These are phyloP conservation scores for Chloranthus sessilifolius DNA, from an alignment of 164 flowering plant genomes.

Conservation along the genomic window DNA sequence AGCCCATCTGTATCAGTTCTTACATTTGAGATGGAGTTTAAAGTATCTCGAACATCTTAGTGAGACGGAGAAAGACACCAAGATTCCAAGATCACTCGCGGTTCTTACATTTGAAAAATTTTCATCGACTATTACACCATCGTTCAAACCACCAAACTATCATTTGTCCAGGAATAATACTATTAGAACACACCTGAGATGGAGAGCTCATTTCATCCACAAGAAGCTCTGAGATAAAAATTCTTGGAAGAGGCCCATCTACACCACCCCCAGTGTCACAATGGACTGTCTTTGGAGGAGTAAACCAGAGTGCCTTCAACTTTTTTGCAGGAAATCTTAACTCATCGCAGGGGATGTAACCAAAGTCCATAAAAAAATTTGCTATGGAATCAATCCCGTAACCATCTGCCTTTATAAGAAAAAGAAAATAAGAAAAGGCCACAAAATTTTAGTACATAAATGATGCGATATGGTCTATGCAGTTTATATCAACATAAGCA, in stretches of 20 bases:
- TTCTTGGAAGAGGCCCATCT: conserved; percentile 86
- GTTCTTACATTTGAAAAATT: too few species aligned
- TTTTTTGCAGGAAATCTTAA: conserved; percentile 84
- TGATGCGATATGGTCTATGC: not conserved
- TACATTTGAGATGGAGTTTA: too few species aligned
- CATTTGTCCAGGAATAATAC: conserved; percentile 1
- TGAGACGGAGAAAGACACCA: too few species aligned
- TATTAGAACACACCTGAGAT: conserved; percentile 58
- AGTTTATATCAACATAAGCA: not conserved
- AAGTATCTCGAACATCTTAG: too few species aligned
- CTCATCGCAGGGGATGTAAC: conserved; percentile 63
- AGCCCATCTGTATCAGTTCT: too few species aligned
- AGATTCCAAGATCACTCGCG: too few species aligned
- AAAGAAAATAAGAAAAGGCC: not conserved
- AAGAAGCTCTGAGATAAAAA: conserved; percentile 90
- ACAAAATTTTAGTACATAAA: not conserved
- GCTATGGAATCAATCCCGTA: conserved; percentile 88
- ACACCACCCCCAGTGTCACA: conserved; percentile 42
- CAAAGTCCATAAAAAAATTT: conserved; percentile 67
- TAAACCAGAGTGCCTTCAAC: conserved; percentile 87
- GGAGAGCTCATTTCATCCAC: conserved; percentile 80
- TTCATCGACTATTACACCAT: too few species aligned
- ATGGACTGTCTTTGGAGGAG: conserved; percentile 52
- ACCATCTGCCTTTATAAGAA: conserved; percentile 55
- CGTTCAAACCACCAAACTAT: too few species aligned